A percentile compares a stretch with the other conserved stretches of the same genome.
Conservation (phyloP, 306 rosid species). For the Lithocarpus polystachyus region DNA sequence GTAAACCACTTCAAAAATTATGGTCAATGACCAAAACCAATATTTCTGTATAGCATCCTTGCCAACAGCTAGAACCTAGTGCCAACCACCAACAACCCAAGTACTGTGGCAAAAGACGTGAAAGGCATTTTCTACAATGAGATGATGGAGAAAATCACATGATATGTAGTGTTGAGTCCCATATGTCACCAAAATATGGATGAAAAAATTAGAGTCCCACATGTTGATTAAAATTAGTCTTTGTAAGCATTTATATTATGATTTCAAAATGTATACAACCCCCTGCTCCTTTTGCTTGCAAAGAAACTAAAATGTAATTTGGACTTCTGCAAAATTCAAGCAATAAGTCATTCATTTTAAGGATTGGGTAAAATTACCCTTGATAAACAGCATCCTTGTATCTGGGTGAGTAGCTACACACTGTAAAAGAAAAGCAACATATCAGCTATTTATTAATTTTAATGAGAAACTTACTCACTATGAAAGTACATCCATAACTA, state of each 20-base stretch:
- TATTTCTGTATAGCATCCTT: too few relatives aligned
- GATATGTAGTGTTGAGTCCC: not conserved
- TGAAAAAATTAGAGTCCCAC: not conserved
- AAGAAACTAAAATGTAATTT: not conserved
- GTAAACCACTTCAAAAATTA: not conserved
- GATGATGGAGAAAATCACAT: not conserved
- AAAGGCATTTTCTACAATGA: not conserved
- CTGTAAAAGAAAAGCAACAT: constrained; percentile 27
- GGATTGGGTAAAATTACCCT: constrained; percentile 25
- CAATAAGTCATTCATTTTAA: not conserved
- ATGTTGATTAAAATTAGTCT: not conserved
- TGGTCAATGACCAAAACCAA: not conserved
- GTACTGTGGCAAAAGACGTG: not conserved
- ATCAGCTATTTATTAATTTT: not conserved
- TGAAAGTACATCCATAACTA: not conserved
- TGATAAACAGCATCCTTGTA: constrained; percentile 32
- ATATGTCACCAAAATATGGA: not conserved
- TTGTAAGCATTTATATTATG: not conserved
- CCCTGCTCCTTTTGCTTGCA: not conserved
- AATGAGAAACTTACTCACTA: not conserved
- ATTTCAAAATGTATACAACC: not conserved
- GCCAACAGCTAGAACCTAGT: too few relatives aligned
- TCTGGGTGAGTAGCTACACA: constrained; percentile 41
- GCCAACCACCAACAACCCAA: too few relatives aligned
- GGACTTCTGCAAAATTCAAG: not conserved